Evolutionary conservation across 805 yeast species (phyloP).

Genomic region (Clavispora phyllophila): DNA sequence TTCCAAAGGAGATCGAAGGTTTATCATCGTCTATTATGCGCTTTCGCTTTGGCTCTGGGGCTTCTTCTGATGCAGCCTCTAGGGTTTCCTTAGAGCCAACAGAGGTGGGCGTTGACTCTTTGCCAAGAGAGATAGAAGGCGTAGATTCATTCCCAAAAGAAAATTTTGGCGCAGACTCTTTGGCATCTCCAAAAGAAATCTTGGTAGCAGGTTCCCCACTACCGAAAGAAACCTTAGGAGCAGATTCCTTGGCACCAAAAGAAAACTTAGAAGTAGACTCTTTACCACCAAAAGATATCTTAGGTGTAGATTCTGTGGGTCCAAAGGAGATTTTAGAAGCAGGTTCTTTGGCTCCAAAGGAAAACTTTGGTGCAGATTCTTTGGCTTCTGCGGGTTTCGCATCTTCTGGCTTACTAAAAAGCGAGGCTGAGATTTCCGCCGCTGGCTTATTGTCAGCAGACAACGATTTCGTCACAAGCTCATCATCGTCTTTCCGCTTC

Average conservation of each 20-base stretch:
- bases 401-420: neutral
- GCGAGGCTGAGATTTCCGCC: neutral
- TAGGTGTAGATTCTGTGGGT: neutral
- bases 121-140: neutral
- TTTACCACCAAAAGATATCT: slow-evolving; percentile 3
- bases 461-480: neutral
- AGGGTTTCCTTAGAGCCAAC: slow-evolving; percentile 9
- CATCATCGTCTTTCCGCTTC: slow-evolving; percentile 10
- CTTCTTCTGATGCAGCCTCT: neutral
- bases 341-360: neutral
- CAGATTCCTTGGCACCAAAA: neutral
- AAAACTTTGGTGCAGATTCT: neutral
- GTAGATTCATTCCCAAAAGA: slow-evolving; percentile 13
- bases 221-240: neutral
- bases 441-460: neutral
- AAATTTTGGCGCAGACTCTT: slow-evolving; percentile 5
- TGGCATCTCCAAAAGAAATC: slow-evolving; percentile 4
- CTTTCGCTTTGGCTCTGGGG: neutral
- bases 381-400: neutral
- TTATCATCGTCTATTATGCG: neutral
- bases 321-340: neutral
- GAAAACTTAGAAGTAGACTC: neutral
- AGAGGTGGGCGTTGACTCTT: slow-evolving; percentile 2
- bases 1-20: neutral
- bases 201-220: neutral